Percentiles rank a stretch among this genome's conserved stretches.
Conservation (phyloP, 441 rosid genomes). For the Jatropha podagrica region DNA sequence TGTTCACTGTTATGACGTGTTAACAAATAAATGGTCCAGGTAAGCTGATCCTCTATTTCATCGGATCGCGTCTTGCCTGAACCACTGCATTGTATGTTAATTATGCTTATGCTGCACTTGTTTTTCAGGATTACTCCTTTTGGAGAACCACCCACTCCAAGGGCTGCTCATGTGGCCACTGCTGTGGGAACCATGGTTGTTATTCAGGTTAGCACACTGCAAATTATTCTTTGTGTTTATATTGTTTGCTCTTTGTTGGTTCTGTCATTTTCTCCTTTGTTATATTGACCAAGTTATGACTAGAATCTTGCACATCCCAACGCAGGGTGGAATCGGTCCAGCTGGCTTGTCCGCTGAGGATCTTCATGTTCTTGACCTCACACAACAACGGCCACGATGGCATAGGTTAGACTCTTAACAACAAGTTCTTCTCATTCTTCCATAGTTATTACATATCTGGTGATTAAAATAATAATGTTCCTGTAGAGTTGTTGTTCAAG, state of each 20-base stretch:
- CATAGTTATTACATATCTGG: slow-evolving; percentile 6
- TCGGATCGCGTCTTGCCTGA: slow-evolving; percentile 5
- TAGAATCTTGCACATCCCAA: slow-evolving; percentile 25
- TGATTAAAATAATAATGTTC: slow-evolving; percentile 29
- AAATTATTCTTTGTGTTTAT: neutral
- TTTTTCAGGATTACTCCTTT: slow-evolving; percentile 74
- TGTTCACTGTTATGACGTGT: slow-evolving; percentile 90
- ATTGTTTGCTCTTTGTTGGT: slow-evolving; percentile 1
- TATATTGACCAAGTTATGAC: slow-evolving; percentile 23
- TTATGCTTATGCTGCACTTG: slow-evolving; percentile 18
- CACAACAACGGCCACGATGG: slow-evolving; percentile 95
- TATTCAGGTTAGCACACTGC: slow-evolving; percentile 65
- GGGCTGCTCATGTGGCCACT: slow-evolving; percentile 99
- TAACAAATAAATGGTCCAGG: slow-evolving; percentile 97
- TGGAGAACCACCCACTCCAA: slow-evolving; percentile 98
- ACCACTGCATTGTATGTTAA: neutral
- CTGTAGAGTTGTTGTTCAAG: slow-evolving; percentile 95
- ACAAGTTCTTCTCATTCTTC: slow-evolving; percentile 17
- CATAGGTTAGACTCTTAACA: slow-evolving; percentile 59
- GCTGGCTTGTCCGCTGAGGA: slow-evolving; percentile 99
- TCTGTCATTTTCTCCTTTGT: slow-evolving; percentile 5
- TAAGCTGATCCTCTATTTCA: slow-evolving; percentile 32
- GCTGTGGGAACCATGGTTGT: slow-evolving; percentile 99
- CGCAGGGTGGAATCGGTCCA: slow-evolving; percentile 98
- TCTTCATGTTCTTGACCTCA: slow-evolving; percentile 98